Conservation (phyloP, 306 rosid species). For the Lagenaria siceraria region DNA sequence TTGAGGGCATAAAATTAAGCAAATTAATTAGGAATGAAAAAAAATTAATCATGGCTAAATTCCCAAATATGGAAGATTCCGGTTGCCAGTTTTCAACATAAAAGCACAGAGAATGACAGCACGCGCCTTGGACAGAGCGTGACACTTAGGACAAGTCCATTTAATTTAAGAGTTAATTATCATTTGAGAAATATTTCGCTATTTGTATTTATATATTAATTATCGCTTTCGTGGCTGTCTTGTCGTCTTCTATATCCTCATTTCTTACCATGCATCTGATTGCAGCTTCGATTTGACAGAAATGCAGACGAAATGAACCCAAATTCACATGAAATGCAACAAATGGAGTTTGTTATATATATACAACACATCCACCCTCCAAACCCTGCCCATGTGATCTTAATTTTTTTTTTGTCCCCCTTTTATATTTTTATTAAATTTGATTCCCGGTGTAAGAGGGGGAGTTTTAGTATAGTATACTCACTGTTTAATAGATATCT, state of each 20-base stretch:
- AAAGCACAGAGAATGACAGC: not conserved
- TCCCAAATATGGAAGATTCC: not conserved
- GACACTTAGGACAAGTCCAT: not conserved
- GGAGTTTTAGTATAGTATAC: not conserved
- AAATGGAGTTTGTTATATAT: constrained; percentile 33
- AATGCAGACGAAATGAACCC: constrained; percentile 65
- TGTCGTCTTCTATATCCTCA: not conserved
- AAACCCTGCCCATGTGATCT: not conserved
- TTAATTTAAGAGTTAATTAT: not conserved
- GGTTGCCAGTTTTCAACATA: not conserved
- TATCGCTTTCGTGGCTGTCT: not conserved
- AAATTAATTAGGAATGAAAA: not conserved
- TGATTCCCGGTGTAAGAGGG: not conserved
- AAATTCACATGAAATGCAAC: constrained; percentile 70
- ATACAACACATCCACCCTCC: constrained; percentile 12
- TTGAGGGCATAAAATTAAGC: not conserved
- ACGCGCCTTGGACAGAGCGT: not conserved
- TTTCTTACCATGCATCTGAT: not conserved
- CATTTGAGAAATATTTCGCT: not conserved
- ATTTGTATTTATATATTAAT: not conserved
- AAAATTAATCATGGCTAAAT: not conserved
- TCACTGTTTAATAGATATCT: not conserved
- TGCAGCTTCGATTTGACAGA: constrained; percentile 2
- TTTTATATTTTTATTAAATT: not conserved
- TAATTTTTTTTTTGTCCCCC: not conserved